Conservation (phyloP, 2,329 filamentous ascomycete species). For the Curvularia spicifera region DNA sequence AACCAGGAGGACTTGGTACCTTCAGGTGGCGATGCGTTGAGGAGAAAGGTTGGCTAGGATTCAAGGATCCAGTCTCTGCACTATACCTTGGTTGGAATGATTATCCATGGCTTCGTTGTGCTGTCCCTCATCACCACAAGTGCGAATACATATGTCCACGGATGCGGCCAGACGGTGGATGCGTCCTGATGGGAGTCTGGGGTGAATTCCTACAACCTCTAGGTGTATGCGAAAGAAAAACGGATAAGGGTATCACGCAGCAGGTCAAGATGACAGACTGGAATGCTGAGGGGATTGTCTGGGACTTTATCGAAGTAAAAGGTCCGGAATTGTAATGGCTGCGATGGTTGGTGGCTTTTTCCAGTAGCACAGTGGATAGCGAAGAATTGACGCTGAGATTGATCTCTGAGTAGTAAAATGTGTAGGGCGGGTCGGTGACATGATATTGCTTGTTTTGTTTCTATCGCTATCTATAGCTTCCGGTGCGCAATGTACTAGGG, state of each 20-base stretch:
- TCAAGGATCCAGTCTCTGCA: constrained; percentile 45
- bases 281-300: constrained; percentile 6
- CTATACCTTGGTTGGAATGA: constrained; percentile 10
- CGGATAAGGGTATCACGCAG: constrained; percentile 5
- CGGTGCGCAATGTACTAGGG: too few relatives aligned
- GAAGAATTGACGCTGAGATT: too few relatives aligned
- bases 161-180: constrained; percentile 15
- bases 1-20: constrained; percentile 24
- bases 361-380: too few relatives aligned
- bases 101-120: not conserved
- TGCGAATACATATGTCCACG: constrained; percentile 14
- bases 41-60: constrained; percentile 50
- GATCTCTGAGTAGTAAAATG: too few relatives aligned
- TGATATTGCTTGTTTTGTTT: too few relatives aligned
- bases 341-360: too few relatives aligned
- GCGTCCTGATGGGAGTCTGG: constrained; percentile 4
- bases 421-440: too few relatives aligned
- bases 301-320: constrained; percentile 17
- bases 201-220: constrained; percentile 7
- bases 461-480: too few relatives aligned
- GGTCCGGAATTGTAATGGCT: not conserved
- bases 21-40: constrained; percentile 51
- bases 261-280: constrained; percentile 9
- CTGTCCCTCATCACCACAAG: constrained; percentile 7
- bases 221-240: constrained; percentile 3